Evolutionary conservation across 2,329 filamentous ascomycete genomes (phyloP), one percentile per base, ranked within the genome.

Genomic region (Trichoderma pleuroti): DNA sequence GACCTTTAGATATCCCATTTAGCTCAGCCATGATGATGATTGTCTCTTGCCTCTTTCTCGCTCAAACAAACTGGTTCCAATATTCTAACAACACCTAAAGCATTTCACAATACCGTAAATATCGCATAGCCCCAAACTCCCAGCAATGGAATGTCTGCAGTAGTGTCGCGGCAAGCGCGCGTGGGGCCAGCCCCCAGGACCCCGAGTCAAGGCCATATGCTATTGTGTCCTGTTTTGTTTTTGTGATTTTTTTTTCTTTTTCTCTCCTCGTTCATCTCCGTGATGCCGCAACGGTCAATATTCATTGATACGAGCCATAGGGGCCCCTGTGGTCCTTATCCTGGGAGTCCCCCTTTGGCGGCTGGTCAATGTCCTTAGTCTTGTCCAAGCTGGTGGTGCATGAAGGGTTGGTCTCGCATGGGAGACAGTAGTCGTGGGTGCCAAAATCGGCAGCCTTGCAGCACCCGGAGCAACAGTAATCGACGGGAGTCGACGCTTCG

Each of bases 341-440:
- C 65, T 66, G 21, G 8, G 63, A 56, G 9, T 56, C 63, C 30
- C 63, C 32, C 5, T 60, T 60, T 2, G 70, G 49, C 10, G 56
- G 52, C 49, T 60, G 18, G 64, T 68, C 36, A 69, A 62, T 69
- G 26, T 68, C 70, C 34, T 64, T 68, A 30, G 59, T 52, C 65
- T 64, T 60, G 59, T 42, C 52, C 67, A 70, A 26, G 57, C 71
- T 72, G 36, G 68, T 65, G 14, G 76, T 74, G 63, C 75, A 76
- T 2, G 64, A 42, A 36, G 76, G 75, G 21, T 75, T 77, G n/a
- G 71, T 75, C 64, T 71, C 74, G 75, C 72, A 80, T 16, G 76
- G 75, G 9, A 77, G 68, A 46, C 78, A 80, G 71, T 76, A 79
- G 56, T 80, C 79, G 71, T 80, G 79, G 10, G 69, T 76, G 59